phyloP scores from a whole-genome alignment of 108 stramenopile genomes.

The Fragilariopsis cylindrus region DNA sequence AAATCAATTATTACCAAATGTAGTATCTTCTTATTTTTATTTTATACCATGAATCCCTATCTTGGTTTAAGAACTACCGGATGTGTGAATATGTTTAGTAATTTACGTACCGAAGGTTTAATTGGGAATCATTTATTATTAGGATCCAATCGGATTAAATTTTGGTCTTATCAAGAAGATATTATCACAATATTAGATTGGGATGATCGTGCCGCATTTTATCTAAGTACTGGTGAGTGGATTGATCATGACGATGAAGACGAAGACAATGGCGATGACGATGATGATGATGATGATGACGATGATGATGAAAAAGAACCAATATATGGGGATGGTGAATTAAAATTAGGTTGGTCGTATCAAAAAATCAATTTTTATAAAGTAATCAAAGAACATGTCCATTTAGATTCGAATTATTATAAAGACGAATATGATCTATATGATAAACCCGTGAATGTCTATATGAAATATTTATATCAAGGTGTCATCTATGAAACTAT shows the following conservation, averaged over 20 bases:
- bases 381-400: background rate
- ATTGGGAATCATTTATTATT: constrained; percentile 2
- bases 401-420: no score
- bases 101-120: constrained; percentile 10
- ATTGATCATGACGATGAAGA: no score
- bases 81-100: constrained; percentile 9
- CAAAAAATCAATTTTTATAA: background rate
- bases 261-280: no score
- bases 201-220: background rate
- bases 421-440: background rate
- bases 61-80: background rate
- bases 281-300: no score
- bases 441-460: background rate
- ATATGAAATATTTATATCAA: background rate
- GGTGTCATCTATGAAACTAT: constrained; percentile 6
- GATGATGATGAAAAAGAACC: no score
- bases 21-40: no score
- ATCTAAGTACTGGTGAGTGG: no score
- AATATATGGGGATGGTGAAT: background rate
- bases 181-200: background rate
- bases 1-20: no score
- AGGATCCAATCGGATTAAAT: background rate
- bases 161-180: constrained; percentile 9
- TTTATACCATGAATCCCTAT: no score
- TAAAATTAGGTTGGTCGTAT: background rate